Base-by-base conservation (phyloP, 2,329 filamentous ascomycete genomes). In the Colletotrichum magnum region DNA sequence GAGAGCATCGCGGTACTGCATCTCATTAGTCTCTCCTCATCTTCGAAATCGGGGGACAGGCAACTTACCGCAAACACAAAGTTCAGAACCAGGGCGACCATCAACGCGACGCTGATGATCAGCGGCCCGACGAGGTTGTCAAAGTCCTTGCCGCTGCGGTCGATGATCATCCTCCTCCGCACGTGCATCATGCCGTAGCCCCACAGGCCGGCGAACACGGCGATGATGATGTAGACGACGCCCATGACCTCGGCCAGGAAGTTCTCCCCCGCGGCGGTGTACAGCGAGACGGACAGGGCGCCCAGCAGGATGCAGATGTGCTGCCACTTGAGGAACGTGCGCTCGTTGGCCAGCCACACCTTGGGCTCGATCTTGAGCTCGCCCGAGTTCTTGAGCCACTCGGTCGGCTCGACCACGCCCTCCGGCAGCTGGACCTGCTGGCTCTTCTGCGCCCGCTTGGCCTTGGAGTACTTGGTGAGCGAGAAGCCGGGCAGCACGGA, bases 311-410 rank as follows among this genome's bases (percentile, higher is more conserved):
- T 90, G 71, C 90, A 92, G 76, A 99, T 94, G 79, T 98, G 95
- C 84, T 98, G 94, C 96, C 96, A 99, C 81, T 98, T 98, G 80
- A 99, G 92, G 79, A 98, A 99, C 0, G 96, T 99, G 71, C 96
- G 92, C 83, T 99, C 95, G 81, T 99, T 99, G 63, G 96, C 96
- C 66, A 99, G 91, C 95, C 96, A 99, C 36, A 99, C 95, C 82
- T 99, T 99, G 71, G 94, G 94, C 83, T 99, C 96, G 66, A 99
- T 94, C 77, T 94, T 93, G 72, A 98, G 88, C 43, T 94, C 93
- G 3, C 96, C 95, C 41, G 92, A 89, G 81, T 99, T 97, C 84
- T 99, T 99, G 85, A 99, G 93, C 91, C 95, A 97, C 73, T 90
- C 87, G 9, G 88, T 89, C 2, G 96, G 96, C 77, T 97, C 91